A percentile compares a stretch with the other conserved stretches of the same genome.
Conservation (phyloP, 495 filamentous ascomycete genomes). For the Xylaria palmicola region DNA sequence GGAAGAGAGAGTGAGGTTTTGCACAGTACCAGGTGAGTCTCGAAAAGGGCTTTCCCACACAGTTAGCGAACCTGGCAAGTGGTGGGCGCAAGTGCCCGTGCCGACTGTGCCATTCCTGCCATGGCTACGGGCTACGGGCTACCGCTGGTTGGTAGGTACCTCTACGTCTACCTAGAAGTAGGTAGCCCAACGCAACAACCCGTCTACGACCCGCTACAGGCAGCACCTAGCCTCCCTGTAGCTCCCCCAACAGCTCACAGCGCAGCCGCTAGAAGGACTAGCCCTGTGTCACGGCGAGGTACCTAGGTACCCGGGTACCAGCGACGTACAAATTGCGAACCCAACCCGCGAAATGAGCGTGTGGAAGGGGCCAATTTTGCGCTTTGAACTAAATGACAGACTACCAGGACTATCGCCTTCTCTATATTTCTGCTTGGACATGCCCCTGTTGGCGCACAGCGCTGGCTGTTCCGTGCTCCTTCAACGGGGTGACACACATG, state of each 20-base stretch:
- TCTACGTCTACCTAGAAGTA: not conserved
- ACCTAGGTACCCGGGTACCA: not conserved
- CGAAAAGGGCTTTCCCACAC: constrained; percentile 34
- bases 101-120: not conserved
- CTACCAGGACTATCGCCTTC: not conserved
- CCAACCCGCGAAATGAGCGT: constrained; percentile 3
- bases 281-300: not conserved
- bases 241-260: not conserved
- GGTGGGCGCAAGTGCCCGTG: constrained; percentile 15
- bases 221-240: constrained; percentile 13
- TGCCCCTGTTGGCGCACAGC: not conserved
- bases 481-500: not conserved
- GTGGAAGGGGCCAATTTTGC: constrained; percentile 8
- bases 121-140: not conserved
- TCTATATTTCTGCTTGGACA: not conserved
- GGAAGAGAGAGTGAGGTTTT: constrained; percentile 38
- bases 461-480: not conserved
- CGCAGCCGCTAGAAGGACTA: constrained; percentile 9
- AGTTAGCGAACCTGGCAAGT: constrained; percentile 23
- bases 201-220: not conserved
- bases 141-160: not conserved
- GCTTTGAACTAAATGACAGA: not conserved
- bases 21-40: constrained; percentile 26
- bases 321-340: constrained; percentile 7
- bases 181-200: not conserved